Base-by-base conservation (phyloP, 257 asterid genomes). In the Misopates orontium region DNA sequence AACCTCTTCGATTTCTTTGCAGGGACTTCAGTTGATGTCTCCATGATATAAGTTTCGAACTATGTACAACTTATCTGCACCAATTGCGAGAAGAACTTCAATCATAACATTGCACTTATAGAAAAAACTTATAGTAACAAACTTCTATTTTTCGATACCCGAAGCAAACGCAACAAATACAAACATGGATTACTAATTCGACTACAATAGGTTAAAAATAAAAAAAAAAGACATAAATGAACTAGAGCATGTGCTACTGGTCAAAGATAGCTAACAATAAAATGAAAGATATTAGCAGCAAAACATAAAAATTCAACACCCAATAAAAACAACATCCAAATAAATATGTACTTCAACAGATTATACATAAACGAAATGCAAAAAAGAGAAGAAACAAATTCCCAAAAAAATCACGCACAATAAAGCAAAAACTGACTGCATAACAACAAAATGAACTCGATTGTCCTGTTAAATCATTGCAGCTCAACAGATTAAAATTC, bases 1-100 rank as follows among this genome's bases (percentile, higher is more conserved):
- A 92, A 71, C 78, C 98, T 86, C 95, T 92, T 92, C 5, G 97
- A 70, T 72, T 86, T 89, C 90, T 87, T 92, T 64, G 81, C 87
- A 60, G 96, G 90, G 64, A 78, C 68, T 81, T 92, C 98, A 62
- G 65, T 64, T 36, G 83, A 9, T 66, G 82, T 62, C 76, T 92
- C 98, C 98, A 92, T 92, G 69, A 53, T 82, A 82, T 71, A 70
- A 66, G 54, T 47, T 69, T 39, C 31, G 41, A 56, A 65, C 67
- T 65, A 55, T 56, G 59, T 21, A 28, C 64, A 31, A 66, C 56
- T 67, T 45, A 76, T 73, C 93, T 82, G 84, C 68, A 72, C 59
- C 74, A 60, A 58, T 47, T 39, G 69, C 56, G 56, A n/a, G 68
- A 83, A 53, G 54, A 77, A 64, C 56, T 44, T 74, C 61, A 60